A percentile compares a stretch with the other conserved stretches of the same genome.
Evolutionary conservation across 345 rosid genomes (phyloP).

Genomic region (Arabidopsis thaliana): DNA sequence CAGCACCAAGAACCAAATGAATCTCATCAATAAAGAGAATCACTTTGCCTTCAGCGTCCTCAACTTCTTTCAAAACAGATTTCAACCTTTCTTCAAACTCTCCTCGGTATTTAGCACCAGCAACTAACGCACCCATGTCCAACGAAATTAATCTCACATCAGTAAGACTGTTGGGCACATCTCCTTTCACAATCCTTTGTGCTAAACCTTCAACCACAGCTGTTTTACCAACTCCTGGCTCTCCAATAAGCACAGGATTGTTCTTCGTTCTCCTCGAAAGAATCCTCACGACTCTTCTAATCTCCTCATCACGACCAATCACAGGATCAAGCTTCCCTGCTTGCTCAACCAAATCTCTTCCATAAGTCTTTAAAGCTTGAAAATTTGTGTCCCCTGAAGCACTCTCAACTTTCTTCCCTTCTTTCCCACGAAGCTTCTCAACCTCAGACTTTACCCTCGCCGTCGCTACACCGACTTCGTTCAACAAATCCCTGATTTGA

Average conservation of each 20-base stretch:
- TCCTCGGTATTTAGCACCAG: constrained; percentile 89
- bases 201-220: constrained; percentile 97
- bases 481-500: constrained; percentile 68
- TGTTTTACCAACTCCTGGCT: constrained; percentile 95
- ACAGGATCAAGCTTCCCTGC: constrained; percentile 97
- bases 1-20: constrained; percentile 97
- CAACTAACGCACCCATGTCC: constrained; percentile 89
- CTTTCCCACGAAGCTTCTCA: constrained; percentile 87
- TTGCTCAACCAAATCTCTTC: constrained; percentile 87
- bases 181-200: constrained; percentile 86
- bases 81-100: constrained; percentile 89
- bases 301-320: constrained; percentile 90
- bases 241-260: constrained; percentile 93
- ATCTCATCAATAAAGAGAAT: constrained; percentile 94
- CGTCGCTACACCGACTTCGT: constrained; percentile 66
- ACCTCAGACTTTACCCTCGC: constrained; percentile 71
- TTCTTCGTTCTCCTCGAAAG: constrained; percentile 91
- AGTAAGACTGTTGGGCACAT: constrained; percentile 81
- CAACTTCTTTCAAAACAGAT: constrained; percentile 89
- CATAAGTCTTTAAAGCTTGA: constrained; percentile 90
- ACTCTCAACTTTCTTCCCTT: constrained; percentile 87
- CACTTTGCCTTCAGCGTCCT: constrained; percentile 93
- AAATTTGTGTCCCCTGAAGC: constrained; percentile 79
- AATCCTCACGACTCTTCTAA: constrained; percentile 78
- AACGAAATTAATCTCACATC: constrained; percentile 88